These are phyloP conservation scores for Leucaena leucocephala DNA, from an alignment of 306 rosid species.

Conservation along the genomic window DNA sequence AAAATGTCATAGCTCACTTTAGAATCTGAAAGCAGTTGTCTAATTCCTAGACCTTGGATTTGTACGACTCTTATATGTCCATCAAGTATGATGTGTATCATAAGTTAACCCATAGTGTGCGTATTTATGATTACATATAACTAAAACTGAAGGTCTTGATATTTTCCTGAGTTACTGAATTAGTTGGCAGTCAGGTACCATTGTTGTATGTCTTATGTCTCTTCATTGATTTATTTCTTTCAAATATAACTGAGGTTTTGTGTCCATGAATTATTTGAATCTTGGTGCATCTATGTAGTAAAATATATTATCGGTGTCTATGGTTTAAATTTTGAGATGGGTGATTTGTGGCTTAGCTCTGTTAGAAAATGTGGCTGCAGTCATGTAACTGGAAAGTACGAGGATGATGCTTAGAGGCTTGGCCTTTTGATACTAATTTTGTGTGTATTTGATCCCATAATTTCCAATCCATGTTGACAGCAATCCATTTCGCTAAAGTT, in stretches of 20 bases:
- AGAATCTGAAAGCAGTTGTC: conserved; percentile 1
- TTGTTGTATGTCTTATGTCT: background rate
- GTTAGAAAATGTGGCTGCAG: background rate
- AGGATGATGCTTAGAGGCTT: background rate
- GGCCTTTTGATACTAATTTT: background rate
- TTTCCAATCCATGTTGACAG: background rate
- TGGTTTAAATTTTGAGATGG: background rate
- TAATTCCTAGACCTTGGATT: background rate
- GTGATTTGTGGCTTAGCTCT: background rate
- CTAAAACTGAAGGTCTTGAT: background rate
- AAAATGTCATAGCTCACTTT: background rate
- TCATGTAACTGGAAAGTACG: background rate
- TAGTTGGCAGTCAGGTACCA: background rate
- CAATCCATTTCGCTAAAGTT: background rate
- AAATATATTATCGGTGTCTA: background rate
- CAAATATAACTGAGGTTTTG: background rate
- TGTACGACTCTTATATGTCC: background rate
- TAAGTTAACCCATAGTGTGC: background rate
- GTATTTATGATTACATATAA: background rate
- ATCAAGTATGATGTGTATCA: background rate
- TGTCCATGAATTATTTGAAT: background rate
- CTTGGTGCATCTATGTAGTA: background rate
- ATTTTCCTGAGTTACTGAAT: background rate
- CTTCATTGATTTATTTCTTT: background rate
- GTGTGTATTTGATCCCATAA: background rate